Evolutionary conservation across 805 yeast genomes (phyloP), one percentile per base, ranked within the genome.

Genomic region (Sugiyamaella mastotermitis): DNA sequence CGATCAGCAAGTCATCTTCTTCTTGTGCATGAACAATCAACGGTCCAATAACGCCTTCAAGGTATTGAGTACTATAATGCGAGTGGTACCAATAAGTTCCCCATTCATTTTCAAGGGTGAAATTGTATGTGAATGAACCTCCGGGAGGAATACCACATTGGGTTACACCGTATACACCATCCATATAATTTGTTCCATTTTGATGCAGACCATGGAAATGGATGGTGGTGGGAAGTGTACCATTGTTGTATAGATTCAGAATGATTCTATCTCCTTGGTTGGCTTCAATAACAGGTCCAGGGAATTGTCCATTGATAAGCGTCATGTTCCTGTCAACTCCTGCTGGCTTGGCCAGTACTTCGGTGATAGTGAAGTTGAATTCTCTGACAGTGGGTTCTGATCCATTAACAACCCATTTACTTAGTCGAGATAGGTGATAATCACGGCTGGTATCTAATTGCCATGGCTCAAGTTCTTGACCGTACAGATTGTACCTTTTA

Each of bases 51-150:
- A 74, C 48, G 1, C 78, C 78, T 42, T 70, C 73, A 23, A 68
- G 58, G 38, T 66, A 60, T 45, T 73, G 74, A 2, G 69, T 67
- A 7, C 63, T 51, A 38, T 57, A 60, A 37, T 74, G 80, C 3
- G 76, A 64, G 45, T 74, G 80, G 51, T 73, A 74, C 80, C 80
- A 74, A 37, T 57, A 68, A 1, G 77, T 66, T 0, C 80, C 80
- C 20, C 58, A 52, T 38, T 69, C 74, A 33, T 57, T 56, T 1
- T 47, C 53, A 3, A 62, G 53, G 13, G 62, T 62, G 49, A 74
- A 73, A 29, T 57, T 50, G 45, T 74, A 71, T 1, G 61, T 55
- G 51, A 64, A 72, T 2, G 56, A 40, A 5, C 51, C 56, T 1
- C 73, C 74, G 7, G 69, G 64, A 5, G 53, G 54, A n/a, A 74